These are phyloP conservation scores for Oryza longistaminata DNA, from an alignment of 176 grass and related monocot genomes.

Conservation along the genomic window DNA sequence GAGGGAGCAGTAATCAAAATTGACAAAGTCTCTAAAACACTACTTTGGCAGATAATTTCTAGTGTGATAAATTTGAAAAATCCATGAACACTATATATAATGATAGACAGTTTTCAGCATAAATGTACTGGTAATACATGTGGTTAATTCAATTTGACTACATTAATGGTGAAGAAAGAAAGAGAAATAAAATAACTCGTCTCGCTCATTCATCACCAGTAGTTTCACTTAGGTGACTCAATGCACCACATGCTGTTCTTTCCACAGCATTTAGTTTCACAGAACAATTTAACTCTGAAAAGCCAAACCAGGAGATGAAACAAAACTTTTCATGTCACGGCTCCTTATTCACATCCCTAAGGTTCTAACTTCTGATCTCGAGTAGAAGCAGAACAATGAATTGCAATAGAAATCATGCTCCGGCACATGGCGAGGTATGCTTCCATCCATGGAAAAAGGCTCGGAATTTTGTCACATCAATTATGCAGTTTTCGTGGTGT, in stretches of 20 bases:
- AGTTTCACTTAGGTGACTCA: neutral
- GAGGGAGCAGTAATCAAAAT: neutral
- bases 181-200: neutral
- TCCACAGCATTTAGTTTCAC: constrained; percentile 1
- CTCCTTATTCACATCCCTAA: neutral
- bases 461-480: neutral
- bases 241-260: neutral
- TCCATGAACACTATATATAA: neutral
- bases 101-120: neutral
- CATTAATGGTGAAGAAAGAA: neutral
- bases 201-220: constrained; percentile 15
- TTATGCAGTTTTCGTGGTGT: neutral
- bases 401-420: neutral
- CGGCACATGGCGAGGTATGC: neutral
- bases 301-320: neutral
- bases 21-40: neutral
- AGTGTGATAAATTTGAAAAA: neutral
- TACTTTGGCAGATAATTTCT: neutral
- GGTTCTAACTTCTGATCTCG: neutral
- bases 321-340: neutral
- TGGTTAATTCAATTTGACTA: neutral
- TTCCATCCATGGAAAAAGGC: no score
- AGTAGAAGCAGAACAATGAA: neutral
- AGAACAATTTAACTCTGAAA: neutral
- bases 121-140: neutral